phyloP scores from a whole-genome alignment of 805 yeast genomes.

The Myxozyma monticola region DNA sequence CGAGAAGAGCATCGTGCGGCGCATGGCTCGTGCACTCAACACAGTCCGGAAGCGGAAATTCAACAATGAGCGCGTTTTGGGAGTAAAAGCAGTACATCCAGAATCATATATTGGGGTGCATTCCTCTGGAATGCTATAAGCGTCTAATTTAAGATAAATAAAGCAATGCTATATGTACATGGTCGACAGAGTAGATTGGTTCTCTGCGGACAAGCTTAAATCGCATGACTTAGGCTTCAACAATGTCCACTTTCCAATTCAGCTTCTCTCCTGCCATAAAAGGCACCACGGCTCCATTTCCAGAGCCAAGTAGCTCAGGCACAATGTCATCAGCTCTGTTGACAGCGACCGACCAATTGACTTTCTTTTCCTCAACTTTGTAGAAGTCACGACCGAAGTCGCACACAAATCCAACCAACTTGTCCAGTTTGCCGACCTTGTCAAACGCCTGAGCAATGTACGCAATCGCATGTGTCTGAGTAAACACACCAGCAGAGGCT shows the following conservation, averaged over 20 bases:
- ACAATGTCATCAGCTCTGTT: slow-evolving; percentile 51
- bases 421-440: slow-evolving; percentile 58
- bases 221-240: background rate
- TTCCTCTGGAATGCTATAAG: too few species aligned
- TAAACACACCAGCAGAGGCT: slow-evolving; percentile 97
- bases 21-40: too few species aligned
- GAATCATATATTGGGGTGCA: too few species aligned
- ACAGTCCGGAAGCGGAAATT: too few species aligned
- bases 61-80: too few species aligned
- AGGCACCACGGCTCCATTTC: slow-evolving; percentile 66
- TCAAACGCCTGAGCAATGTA: slow-evolving; percentile 89
- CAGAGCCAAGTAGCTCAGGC: slow-evolving; percentile 57
- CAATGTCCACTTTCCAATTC: slow-evolving; percentile 48
- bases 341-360: slow-evolving; percentile 51
- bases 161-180: too few species aligned
- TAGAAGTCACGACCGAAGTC: slow-evolving; percentile 75
- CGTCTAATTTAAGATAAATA: too few species aligned
- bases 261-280: slow-evolving; percentile 79
- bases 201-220: too few species aligned
- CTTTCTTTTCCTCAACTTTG: slow-evolving; percentile 49
- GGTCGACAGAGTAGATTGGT: too few species aligned
- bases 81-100: too few species aligned
- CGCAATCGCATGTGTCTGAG: slow-evolving; percentile 78
- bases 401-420: slow-evolving; percentile 71
- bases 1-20: too few species aligned